phyloP scores from a whole-genome alignment of 2,329 filamentous ascomycete genomes.

The Aspergillus piperis region DNA sequence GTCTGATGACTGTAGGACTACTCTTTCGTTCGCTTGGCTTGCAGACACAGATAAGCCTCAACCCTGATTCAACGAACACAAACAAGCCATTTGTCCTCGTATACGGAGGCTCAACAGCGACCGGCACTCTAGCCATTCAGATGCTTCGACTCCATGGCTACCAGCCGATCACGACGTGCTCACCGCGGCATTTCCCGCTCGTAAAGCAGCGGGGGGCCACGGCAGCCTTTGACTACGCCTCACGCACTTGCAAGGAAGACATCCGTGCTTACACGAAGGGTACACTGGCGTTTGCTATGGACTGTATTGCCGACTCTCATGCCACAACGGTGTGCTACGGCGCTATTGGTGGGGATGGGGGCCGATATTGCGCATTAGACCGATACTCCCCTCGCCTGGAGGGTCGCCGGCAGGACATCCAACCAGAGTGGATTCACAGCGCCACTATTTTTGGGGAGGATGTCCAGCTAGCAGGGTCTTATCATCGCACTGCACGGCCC shows the following conservation, averaged over 20 bases:
- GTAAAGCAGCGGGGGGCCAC: background rate
- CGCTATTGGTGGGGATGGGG: constrained; percentile 1
- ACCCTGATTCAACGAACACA: no score
- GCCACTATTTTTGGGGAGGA: no score
- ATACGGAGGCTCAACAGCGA: constrained; percentile 4
- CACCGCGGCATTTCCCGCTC: constrained; percentile 3
- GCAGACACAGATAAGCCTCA: no score
- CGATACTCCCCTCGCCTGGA: no score
- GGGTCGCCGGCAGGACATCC: no score
- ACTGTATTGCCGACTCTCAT: background rate
- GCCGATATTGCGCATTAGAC: background rate
- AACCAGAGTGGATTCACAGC: no score
- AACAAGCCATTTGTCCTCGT: background rate
- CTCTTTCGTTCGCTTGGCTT: constrained; percentile 1
- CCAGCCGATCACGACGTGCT: constrained; percentile 3
- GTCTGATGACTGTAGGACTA: constrained; percentile 9
- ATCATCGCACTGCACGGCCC: background rate
- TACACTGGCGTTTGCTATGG: background rate
- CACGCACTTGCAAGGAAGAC: background rate
- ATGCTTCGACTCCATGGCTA: background rate
- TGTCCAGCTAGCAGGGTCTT: background rate
- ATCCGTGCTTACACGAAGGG: background rate
- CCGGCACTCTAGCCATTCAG: background rate
- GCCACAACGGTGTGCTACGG: constrained; percentile 4
- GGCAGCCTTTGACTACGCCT: constrained; percentile 7